These are phyloP conservation scores for Lactarius hengduanensis DNA, from an alignment of 768 basidiomycete genomes.

Conservation along the genomic window DNA sequence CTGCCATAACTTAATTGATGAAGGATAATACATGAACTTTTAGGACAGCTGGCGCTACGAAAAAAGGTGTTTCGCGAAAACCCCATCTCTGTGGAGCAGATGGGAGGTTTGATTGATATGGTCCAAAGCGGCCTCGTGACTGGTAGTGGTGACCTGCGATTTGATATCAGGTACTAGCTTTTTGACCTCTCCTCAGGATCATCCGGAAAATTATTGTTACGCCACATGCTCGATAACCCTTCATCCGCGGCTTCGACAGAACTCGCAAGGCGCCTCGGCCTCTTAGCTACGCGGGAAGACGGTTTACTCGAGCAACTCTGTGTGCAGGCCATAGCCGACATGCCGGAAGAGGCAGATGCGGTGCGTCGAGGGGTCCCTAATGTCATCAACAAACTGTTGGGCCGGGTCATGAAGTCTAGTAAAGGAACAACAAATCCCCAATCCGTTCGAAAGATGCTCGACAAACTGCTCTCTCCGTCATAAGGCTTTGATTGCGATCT, in stretches of 20 bases:
- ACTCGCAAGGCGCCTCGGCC: slow-evolving; percentile 51
- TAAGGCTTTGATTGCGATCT: not conserved
- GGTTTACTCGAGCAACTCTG: slow-evolving; percentile 55
- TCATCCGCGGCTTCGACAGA: slow-evolving; percentile 39
- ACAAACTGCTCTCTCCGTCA: slow-evolving; percentile 40
- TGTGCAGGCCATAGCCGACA: slow-evolving; percentile 55
- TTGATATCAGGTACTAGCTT: slow-evolving; percentile 4
- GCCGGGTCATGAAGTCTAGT: slow-evolving; percentile 80
- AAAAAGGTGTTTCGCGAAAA: slow-evolving; percentile 57
- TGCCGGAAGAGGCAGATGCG: slow-evolving; percentile 67
- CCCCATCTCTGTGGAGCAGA: slow-evolving; percentile 55
- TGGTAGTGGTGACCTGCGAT: slow-evolving; percentile 41
- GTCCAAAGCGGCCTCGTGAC: slow-evolving; percentile 67
- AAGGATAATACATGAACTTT: slow-evolving; percentile 87
- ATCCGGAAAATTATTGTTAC: slow-evolving; percentile 75
- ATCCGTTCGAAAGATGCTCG: slow-evolving; percentile 50
- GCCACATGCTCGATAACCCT: slow-evolving; percentile 56
- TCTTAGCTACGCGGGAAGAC: slow-evolving; percentile 42
- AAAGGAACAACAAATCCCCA: slow-evolving; percentile 77
- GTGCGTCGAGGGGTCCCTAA: slow-evolving; percentile 68
- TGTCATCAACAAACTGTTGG: slow-evolving; percentile 79
- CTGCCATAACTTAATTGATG: slow-evolving; percentile 5
- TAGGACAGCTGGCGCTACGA: slow-evolving; percentile 70
- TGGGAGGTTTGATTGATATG: slow-evolving; percentile 78
- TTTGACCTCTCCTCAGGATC: slow-evolving; percentile 50